phyloP scores from a whole-genome alignment of 75 land plant genomes.

The Cupressus sempervirens region DNA sequence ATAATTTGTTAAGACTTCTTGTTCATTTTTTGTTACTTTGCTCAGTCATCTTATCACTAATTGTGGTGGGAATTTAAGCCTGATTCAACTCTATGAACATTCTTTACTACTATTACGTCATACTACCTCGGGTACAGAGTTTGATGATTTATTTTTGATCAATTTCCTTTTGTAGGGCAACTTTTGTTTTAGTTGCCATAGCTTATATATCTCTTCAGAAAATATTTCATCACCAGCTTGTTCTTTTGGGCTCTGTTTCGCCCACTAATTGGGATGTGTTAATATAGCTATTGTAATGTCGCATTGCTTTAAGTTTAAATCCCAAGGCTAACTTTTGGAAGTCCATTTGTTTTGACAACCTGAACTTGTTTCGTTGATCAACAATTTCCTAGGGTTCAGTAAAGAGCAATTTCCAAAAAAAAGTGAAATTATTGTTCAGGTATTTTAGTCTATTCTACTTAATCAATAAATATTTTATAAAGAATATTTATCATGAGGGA shows the following conservation, averaged over 20 bases:
- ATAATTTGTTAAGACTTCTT: no score
- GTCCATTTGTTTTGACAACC: not conserved
- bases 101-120: no score
- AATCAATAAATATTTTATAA: not conserved
- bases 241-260: not conserved
- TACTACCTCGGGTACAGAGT: not conserved
- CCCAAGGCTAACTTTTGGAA: not conserved
- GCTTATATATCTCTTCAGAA: no score
- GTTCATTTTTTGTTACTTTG: no score
- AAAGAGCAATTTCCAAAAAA: not conserved
- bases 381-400: not conserved
- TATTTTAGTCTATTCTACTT: not conserved
- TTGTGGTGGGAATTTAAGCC: no score
- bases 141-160: not conserved
- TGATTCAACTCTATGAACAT: no score
- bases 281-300: not conserved
- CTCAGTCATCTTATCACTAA: no score
- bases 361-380: not conserved
- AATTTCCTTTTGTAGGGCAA: not conserved
- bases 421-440: not conserved
- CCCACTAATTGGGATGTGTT: not conserved
- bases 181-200: not conserved
- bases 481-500: not conserved
- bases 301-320: not conserved
- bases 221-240: not conserved